Evolutionary conservation across 1,139 yeast species (phyloP).

Genomic region (Oligophagozyma castellii): DNA sequence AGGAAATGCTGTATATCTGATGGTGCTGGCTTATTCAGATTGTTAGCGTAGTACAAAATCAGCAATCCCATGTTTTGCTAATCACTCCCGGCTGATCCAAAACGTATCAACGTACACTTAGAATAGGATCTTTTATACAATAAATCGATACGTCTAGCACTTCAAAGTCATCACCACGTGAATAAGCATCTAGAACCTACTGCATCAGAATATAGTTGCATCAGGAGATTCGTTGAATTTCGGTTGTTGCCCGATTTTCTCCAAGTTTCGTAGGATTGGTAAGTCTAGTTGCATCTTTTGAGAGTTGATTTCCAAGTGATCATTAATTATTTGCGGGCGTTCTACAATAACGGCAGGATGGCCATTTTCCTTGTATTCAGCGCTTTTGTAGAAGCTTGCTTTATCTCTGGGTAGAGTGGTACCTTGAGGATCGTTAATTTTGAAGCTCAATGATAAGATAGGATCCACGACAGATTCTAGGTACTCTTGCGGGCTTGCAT

Average conservation of each 20-base stretch:
- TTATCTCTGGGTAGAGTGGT: conserved; percentile 10
- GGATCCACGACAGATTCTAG: conserved; percentile 10
- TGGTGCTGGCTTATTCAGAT: no score
- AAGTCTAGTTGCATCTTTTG: conserved; percentile 21
- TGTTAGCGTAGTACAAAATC: no score
- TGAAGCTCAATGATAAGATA: conserved; percentile 16
- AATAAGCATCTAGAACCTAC: no score
- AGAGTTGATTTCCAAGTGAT: conserved; percentile 22
- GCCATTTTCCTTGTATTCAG: conserved; percentile 34
- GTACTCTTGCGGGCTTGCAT: conserved; percentile 5
- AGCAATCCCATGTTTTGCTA: no score
- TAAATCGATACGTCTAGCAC: no score
- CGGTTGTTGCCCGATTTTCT: conserved; percentile 34
- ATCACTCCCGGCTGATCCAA: no score
- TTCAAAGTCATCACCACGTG: no score
- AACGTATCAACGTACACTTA: no score
- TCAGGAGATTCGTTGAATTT: conserved; percentile 10
- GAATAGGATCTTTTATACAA: no score
- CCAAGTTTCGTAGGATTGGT: conserved; percentile 51
- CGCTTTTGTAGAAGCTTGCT: conserved; percentile 26
- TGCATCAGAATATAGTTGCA: no score
- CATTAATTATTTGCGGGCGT: conserved; percentile 42
- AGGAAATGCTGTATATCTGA: no score
- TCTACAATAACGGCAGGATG: conserved; percentile 48
- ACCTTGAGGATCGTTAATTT: conserved; percentile 17